A percentile compares a stretch with the other conserved stretches of the same genome.
These are phyloP conservation scores for Xylariales sp. DNA, from an alignment of 2,329 filamentous ascomycete species.

Conservation along the genomic window DNA sequence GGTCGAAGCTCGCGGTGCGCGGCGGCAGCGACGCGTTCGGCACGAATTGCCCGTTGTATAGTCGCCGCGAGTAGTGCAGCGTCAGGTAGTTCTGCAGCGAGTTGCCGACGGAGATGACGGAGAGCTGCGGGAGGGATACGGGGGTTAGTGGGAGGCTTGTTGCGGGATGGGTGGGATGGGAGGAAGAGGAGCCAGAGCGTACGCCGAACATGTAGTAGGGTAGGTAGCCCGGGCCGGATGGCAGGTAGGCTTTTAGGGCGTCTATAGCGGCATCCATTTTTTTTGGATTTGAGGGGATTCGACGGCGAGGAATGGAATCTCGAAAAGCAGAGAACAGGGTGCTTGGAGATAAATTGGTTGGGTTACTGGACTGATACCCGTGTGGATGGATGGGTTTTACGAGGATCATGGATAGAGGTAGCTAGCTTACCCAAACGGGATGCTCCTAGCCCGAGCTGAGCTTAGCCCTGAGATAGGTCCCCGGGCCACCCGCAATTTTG, in stretches of 20 bases:
- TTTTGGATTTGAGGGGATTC: too few relatives aligned
- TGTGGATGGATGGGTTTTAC: too few relatives aligned
- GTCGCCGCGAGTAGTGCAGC: slow-evolving; percentile 82
- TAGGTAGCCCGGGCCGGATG: slow-evolving; percentile 63
- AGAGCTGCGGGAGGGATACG: slow-evolving; percentile 68
- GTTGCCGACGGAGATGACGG: slow-evolving; percentile 85
- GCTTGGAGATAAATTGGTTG: too few relatives aligned
- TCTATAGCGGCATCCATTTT: slow-evolving; percentile 55
- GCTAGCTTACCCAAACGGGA: too few relatives aligned
- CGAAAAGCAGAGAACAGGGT: too few relatives aligned
- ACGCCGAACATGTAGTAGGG: slow-evolving; percentile 71
- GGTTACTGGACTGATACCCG: too few relatives aligned
- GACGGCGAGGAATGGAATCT: too few relatives aligned
- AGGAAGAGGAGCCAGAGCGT: slow-evolving; percentile 42
- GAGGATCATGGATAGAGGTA: too few relatives aligned
- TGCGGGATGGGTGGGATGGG: not conserved
- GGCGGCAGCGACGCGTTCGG: slow-evolving; percentile 60
- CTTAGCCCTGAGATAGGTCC: too few relatives aligned
- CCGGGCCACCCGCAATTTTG: too few relatives aligned
- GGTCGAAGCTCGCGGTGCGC: slow-evolving; percentile 57
- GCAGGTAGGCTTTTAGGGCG: slow-evolving; percentile 56
- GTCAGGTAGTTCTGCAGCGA: slow-evolving; percentile 85
- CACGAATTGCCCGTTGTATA: slow-evolving; percentile 79
- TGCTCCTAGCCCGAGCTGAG: too few relatives aligned
- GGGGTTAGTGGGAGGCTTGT: slow-evolving; percentile 15